phyloP scores from a whole-genome alignment of 164 flowering plant species.

The Magnolia changhungtana region DNA sequence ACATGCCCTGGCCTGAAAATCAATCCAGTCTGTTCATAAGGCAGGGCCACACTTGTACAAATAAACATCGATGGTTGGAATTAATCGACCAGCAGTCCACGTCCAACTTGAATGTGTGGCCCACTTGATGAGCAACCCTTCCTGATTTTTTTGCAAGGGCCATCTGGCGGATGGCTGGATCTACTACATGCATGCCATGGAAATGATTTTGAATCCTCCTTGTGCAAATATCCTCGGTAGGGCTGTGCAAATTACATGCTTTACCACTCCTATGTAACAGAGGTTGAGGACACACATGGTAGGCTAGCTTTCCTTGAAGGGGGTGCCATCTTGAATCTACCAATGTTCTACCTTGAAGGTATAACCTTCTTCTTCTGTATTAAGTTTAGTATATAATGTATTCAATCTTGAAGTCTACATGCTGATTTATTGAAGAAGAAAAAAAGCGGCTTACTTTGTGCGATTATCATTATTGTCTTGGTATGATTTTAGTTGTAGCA shows the following conservation, averaged over 20 bases:
- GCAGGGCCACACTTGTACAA: not conserved
- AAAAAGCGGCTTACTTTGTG: no score
- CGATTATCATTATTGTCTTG: no score
- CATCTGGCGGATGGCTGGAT: not conserved
- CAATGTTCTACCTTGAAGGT: conserved; percentile 87
- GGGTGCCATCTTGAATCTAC: conserved; percentile 64
- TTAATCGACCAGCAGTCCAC: not conserved
- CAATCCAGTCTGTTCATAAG: not conserved
- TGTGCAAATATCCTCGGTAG: not conserved
- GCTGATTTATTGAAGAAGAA: not conserved
- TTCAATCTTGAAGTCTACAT: not conserved
- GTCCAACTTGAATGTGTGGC: not conserved
- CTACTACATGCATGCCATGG: not conserved
- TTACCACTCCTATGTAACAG: conserved; percentile 38
- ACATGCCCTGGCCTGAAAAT: not conserved
- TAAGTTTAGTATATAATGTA: no score
- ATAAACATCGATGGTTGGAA: not conserved
- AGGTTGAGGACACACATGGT: conserved; percentile 80
- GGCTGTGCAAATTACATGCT: conserved; percentile 5
- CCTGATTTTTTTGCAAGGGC: not conserved
- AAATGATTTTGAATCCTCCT: not conserved
- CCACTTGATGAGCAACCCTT: not conserved
- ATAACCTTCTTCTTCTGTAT: not conserved
- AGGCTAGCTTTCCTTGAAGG: conserved; percentile 69
- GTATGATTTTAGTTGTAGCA: no score